phyloP scores from a whole-genome alignment of 306 rosid species.

The Bauhinia variegata region DNA sequence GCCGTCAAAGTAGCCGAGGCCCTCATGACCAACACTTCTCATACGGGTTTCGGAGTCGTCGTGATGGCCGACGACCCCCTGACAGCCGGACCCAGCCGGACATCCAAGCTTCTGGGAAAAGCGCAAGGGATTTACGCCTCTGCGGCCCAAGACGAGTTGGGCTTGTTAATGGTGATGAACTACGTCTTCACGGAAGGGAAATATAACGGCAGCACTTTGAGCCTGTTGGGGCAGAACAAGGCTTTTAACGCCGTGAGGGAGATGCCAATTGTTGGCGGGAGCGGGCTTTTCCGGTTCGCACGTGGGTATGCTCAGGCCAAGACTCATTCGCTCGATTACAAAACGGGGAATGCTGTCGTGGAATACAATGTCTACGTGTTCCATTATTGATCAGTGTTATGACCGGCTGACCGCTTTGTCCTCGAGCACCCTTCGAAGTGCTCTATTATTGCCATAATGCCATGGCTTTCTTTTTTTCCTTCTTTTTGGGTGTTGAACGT shows the following conservation, averaged over 20 bases:
- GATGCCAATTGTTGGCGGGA: constrained; percentile 51
- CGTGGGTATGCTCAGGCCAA: constrained; percentile 42
- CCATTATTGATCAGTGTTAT: constrained; percentile 30
- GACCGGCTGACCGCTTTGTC: too few relatives aligned
- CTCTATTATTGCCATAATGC: too few relatives aligned
- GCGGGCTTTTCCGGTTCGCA: constrained; percentile 42
- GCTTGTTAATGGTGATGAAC: constrained; percentile 36
- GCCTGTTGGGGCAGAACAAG: constrained; percentile 45
- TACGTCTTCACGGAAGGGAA: constrained; percentile 39
- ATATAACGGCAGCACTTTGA: constrained; percentile 46
- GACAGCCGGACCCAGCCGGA: constrained; percentile 23
- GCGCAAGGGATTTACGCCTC: constrained; percentile 45
- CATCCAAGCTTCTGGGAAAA: constrained; percentile 37
- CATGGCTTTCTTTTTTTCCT: too few relatives aligned
- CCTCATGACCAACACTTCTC: constrained; percentile 23
- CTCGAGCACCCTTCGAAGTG: too few relatives aligned
- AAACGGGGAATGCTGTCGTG: constrained; percentile 32
- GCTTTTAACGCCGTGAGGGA: constrained; percentile 35
- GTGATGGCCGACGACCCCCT: constrained; percentile 41
- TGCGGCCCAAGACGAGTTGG: constrained; percentile 37
- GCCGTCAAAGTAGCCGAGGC: constrained; percentile 36
- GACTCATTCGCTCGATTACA: constrained; percentile 23
- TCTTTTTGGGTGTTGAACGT: too few relatives aligned
- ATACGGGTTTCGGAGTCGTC: constrained; percentile 39
- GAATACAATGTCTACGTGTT: constrained; percentile 40